A percentile compares a stretch with the other conserved stretches of the same genome.
Evolutionary conservation across 2,329 filamentous ascomycete genomes (phyloP).

Genomic region (Aureobasidium uvarum): DNA sequence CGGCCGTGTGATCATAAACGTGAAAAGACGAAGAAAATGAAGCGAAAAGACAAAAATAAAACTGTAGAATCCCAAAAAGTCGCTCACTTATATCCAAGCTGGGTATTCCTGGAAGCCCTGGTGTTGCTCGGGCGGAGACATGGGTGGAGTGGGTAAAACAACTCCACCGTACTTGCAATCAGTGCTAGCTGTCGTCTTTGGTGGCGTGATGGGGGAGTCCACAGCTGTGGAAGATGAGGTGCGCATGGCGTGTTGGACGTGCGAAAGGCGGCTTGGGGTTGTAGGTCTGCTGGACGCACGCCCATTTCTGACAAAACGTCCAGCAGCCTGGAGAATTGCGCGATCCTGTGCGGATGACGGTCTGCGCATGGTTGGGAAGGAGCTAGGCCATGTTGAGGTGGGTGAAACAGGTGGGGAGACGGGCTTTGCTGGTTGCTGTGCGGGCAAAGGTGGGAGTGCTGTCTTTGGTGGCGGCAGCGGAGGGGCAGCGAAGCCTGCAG

Average conservation of each 20-base stretch:
- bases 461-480: slow-evolving; percentile 25
- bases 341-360: slow-evolving; percentile 33
- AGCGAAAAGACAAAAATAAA: background rate
- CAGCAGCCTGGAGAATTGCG: slow-evolving; percentile 33
- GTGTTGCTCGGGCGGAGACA: slow-evolving; percentile 24
- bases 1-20: slow-evolving; percentile 16
- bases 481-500: slow-evolving; percentile 26
- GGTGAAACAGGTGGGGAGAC: slow-evolving; percentile 39
- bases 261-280: slow-evolving; percentile 26
- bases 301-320: slow-evolving; percentile 32
- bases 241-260: slow-evolving; percentile 20
- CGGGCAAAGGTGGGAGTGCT: slow-evolving; percentile 17
- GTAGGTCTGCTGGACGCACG: slow-evolving; percentile 16
- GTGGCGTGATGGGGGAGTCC: slow-evolving; percentile 1
- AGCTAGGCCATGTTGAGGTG: slow-evolving; percentile 31
- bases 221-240: background rate
- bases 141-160: slow-evolving; percentile 14
- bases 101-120: slow-evolving; percentile 22
- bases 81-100: slow-evolving; percentile 25
- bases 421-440: slow-evolving; percentile 1
- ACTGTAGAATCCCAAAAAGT: background rate
- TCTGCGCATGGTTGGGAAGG: slow-evolving; percentile 31
- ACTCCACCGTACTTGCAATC: slow-evolving; percentile 1
- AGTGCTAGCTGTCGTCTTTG: slow-evolving; percentile 27
- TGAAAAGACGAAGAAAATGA: background rate